Percentiles rank a stretch among this genome's conserved stretches.
Conservation (phyloP, 495 filamentous ascomycete genomes). For the Trichoderma virens region DNA sequence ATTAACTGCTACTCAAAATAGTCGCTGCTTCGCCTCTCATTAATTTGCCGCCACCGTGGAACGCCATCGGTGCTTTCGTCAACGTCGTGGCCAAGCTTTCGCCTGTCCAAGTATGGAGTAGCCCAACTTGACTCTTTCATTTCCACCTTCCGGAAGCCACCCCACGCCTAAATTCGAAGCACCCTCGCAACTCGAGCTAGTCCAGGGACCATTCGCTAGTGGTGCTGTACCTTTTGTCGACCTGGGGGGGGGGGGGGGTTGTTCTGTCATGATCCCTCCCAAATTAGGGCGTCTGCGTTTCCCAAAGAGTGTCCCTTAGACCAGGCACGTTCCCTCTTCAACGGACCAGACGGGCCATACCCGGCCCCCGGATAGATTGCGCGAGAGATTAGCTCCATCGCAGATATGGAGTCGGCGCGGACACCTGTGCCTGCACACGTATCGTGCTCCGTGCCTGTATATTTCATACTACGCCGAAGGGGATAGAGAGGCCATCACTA, state of each 20-base stretch:
- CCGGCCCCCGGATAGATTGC: slow-evolving; percentile 7
- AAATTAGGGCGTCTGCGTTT: not conserved
- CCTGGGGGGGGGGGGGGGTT: not conserved
- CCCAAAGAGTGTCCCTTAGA: not conserved
- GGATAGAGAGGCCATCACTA: not conserved
- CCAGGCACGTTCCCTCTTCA: slow-evolving; percentile 1
- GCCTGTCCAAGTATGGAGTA: slow-evolving; percentile 1
- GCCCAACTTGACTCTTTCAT: not conserved
- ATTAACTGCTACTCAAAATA: not conserved
- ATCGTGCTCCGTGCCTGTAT: not conserved
- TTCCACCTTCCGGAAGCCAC: not conserved
- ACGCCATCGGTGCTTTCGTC: not conserved
- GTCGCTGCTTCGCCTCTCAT: not conserved
- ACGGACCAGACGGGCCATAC: slow-evolving; percentile 8
- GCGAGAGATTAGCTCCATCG: slow-evolving; percentile 9
- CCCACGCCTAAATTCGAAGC: not conserved
- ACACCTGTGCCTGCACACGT: not conserved
- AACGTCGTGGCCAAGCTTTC: slow-evolving; percentile 1
- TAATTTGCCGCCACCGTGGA: slow-evolving; percentile 2
- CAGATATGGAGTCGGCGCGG: not conserved
- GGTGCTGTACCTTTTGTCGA: not conserved
- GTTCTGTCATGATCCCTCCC: not conserved
- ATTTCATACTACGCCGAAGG: not conserved
- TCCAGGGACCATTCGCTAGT: not conserved
- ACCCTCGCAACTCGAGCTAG: not conserved